Percentiles rank a stretch among this genome's conserved stretches.
Evolutionary conservation across 306 rosid species (phyloP).

Genomic region (Geum urbanum): DNA sequence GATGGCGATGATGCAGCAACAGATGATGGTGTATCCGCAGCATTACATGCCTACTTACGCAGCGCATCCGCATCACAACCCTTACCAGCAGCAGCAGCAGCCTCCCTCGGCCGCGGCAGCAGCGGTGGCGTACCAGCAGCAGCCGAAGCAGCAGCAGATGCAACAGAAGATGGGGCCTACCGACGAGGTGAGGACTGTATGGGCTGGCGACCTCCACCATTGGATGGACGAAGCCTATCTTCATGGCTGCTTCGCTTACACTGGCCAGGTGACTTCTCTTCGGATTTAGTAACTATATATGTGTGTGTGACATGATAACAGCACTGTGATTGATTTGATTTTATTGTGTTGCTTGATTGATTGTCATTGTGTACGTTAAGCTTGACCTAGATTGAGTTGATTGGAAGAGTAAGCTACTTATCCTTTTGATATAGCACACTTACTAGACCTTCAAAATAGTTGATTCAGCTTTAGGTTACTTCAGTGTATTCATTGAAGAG

Average conservation of each 20-base stretch:
- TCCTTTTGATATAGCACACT: no score
- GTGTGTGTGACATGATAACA: background rate
- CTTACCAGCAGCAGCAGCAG: slow-evolving; percentile 28
- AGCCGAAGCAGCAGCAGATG: slow-evolving; percentile 34
- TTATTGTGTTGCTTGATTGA: background rate
- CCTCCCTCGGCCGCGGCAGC: background rate
- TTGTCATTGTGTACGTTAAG: background rate
- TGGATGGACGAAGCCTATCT: slow-evolving; percentile 92
- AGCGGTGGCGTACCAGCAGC: slow-evolving; percentile 5
- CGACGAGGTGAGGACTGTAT: slow-evolving; percentile 86
- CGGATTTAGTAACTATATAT: background rate
- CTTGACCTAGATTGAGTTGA: background rate
- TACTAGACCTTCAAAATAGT: no score
- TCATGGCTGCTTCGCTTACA: slow-evolving; percentile 67
- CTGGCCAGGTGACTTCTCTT: slow-evolving; percentile 53
- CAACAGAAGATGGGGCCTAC: slow-evolving; percentile 31
- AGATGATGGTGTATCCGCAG: slow-evolving; percentile 95
- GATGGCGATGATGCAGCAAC: slow-evolving; percentile 97
- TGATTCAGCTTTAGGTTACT: background rate
- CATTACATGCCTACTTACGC: slow-evolving; percentile 61
- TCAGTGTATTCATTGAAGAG: background rate
- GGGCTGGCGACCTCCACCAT: slow-evolving; percentile 89
- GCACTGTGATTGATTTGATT: background rate
- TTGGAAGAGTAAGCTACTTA: background rate
- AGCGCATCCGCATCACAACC: slow-evolving; percentile 35